Base-by-base conservation (phyloP, 148 eudicot species). In the Rheum nobile region DNA sequence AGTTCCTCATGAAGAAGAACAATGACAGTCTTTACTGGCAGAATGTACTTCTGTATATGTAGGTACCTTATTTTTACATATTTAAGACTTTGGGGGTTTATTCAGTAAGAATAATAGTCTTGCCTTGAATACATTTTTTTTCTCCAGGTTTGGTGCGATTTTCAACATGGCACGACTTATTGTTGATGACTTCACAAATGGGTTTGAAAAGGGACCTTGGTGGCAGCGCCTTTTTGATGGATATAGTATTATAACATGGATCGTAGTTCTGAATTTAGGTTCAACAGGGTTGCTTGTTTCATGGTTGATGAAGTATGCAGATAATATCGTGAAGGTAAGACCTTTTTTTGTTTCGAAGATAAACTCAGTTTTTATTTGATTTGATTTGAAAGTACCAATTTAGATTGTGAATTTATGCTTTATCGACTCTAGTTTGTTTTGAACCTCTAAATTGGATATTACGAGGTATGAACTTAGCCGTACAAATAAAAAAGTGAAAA, bases 291-390 rank as follows among this genome's bases (percentile, higher is more conserved):
- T 95, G 72, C 80, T 95, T 52, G 97, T 95, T 77, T 95, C 99
- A 67, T 95, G 99, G 99, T 82, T 95, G 50, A 95, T 95, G 99
- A 95, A 95, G 85, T 87, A 92, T 84, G 97, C 99, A 0, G 99
- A 95, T 83, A 92, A 92, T 72, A 90, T 90, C 71, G 91, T 92
- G 39, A 92, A 92, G 97, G 97, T 92, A 82, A 77, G 9, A 0
- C 61, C 32, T 22, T 2, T 41, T 57, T 5, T 37, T 12, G 41
- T 54, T 37, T 34, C 29, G 19, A 52, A 50, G 67, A 31, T 0
- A 11, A 6, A 16, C 8, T 0, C 2, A 14, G 4, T 10, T 29
- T 16, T 22, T 16, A 4, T 14, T 6, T 63, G 12, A 55, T 4
- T 55, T 55, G 63, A 14, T 32, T 63, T 63, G 39, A 17, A 63